Percentiles rank a stretch among this genome's conserved stretches.
Evolutionary conservation across 345 rosid species (phyloP).

Genomic region (Populus pruinosa): DNA sequence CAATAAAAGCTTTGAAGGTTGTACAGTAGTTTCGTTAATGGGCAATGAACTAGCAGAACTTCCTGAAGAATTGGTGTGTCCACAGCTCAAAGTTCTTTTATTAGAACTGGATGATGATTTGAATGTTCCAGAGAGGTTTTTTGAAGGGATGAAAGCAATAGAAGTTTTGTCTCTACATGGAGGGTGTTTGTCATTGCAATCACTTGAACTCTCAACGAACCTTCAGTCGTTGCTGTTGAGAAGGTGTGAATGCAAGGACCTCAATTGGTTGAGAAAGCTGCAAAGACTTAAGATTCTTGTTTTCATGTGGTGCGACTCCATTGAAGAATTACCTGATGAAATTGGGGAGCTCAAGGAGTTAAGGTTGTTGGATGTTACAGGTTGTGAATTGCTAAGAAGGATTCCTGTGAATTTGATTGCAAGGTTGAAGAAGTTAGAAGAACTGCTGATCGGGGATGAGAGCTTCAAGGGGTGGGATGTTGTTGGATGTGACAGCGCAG

Average conservation of each 20-base stretch:
- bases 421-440: no score
- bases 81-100: slow-evolving; percentile 4
- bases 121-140: not conserved
- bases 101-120: not conserved
- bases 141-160: not conserved
- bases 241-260: not conserved
- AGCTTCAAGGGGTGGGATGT: no score
- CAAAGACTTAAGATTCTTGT: slow-evolving; percentile 2
- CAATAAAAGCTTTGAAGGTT: not conserved
- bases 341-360: not conserved
- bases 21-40: slow-evolving; percentile 4
- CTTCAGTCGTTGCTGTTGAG: slow-evolving; percentile 1
- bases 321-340: not conserved
- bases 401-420: no score
- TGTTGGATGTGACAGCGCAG: no score
- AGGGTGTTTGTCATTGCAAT: not conserved
- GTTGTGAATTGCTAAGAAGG: no score
- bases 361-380: no score
- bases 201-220: not conserved
- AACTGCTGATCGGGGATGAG: no score
- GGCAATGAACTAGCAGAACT: not conserved
- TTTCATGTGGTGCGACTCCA: not conserved
- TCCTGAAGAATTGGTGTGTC: not conserved
- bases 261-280: not conserved
- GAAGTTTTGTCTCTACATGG: not conserved